These are phyloP conservation scores for Rhipidocladum racemiflorum DNA, from an alignment of 176 grass and related monocot genomes.

Conservation along the genomic window DNA sequence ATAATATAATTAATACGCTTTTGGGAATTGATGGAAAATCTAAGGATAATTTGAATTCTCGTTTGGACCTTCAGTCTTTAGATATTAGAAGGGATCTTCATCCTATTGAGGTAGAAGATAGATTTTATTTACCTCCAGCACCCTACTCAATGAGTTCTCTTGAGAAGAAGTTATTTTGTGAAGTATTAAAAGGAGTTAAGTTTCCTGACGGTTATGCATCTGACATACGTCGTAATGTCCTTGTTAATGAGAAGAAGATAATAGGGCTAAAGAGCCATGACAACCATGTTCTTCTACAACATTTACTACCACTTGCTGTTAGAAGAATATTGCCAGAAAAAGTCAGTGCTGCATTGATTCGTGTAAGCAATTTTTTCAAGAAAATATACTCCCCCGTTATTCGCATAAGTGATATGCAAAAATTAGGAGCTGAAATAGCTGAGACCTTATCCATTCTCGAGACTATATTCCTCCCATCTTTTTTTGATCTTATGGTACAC, in stretches of 20 bases:
- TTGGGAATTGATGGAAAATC: neutral
- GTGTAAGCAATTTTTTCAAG: neutral
- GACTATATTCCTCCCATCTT: neutral
- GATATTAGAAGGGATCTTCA: neutral
- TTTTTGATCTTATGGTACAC: neutral
- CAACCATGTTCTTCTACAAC: neutral
- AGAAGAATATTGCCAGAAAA: neutral
- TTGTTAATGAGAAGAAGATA: neutral
- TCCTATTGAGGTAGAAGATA: neutral
- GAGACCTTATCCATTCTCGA: neutral
- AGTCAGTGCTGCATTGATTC: neutral
- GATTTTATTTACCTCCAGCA: neutral
- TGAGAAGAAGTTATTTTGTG: neutral
- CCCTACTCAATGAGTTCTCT: neutral
- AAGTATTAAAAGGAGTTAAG: neutral
- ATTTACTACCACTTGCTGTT: neutral
- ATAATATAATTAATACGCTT: too few species aligned
- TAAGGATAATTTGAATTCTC: neutral
- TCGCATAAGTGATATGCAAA: neutral
- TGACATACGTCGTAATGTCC: neutral
- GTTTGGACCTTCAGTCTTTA: neutral
- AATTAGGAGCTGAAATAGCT: neutral
- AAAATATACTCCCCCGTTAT: neutral
- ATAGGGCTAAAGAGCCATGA: neutral
- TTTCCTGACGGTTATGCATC: neutral